phyloP scores from a whole-genome alignment of 2,329 filamentous ascomycete genomes.

The Beauveria scarabaeidicola region DNA sequence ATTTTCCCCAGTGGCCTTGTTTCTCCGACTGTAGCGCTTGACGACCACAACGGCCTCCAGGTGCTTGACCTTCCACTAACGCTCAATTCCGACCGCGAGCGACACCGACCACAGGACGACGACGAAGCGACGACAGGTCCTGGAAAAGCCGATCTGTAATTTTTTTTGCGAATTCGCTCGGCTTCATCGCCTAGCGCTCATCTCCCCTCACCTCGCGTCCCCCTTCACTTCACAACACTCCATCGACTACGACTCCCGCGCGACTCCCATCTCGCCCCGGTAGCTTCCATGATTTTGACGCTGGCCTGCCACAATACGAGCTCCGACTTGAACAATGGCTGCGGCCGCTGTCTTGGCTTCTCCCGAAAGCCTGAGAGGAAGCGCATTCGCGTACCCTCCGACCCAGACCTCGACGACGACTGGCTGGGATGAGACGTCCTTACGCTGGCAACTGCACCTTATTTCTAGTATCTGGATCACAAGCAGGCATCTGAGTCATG shows the following conservation, averaged over 20 bases:
- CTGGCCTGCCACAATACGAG: conserved; percentile 32
- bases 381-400: conserved; percentile 29
- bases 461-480: conserved; percentile 34
- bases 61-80: background rate
- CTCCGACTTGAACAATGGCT: conserved; percentile 45
- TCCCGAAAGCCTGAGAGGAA: conserved; percentile 34
- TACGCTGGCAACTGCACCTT: conserved; percentile 27
- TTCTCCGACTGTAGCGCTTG: conserved; percentile 2
- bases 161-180: background rate
- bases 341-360: conserved; percentile 39
- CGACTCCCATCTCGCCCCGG: conserved; percentile 13
- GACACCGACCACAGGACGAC: background rate
- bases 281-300: conserved; percentile 47
- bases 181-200: background rate
- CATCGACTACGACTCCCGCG: background rate
- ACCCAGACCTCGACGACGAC: conserved; percentile 26
- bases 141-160: background rate
- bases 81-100: background rate
- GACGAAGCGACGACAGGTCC: background rate
- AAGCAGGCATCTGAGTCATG: conserved; percentile 3
- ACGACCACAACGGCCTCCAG: conserved; percentile 7
- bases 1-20: background rate
- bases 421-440: conserved; percentile 28
- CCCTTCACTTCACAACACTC: background rate
- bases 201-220: background rate